phyloP scores from a whole-genome alignment of 192 early-diverging fungal genomes.

The Coemansia sp. region DNA sequence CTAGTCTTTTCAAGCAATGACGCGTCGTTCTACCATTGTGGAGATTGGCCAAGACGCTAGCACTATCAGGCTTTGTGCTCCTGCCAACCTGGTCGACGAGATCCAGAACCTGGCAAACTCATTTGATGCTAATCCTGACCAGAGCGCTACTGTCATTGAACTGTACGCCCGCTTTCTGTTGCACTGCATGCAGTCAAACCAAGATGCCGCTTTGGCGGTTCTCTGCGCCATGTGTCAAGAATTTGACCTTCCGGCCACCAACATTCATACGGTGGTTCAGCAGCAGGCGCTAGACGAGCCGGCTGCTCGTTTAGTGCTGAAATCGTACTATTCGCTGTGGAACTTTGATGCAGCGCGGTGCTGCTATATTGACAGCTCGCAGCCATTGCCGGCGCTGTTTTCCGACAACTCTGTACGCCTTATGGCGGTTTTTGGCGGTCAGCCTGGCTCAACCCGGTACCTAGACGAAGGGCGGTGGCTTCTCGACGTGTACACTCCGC shows the following conservation, averaged over 20 bases:
- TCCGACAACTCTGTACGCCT: slow-evolving; percentile 51
- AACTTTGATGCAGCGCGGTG: slow-evolving; percentile 46
- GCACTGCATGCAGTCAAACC: not conserved
- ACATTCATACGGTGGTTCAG: slow-evolving; percentile 8
- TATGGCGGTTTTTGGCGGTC: slow-evolving; percentile 90
- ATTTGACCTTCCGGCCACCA: not conserved
- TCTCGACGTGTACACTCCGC: slow-evolving; percentile 67
- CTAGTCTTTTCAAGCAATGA: no score
- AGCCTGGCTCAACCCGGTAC: slow-evolving; percentile 78
- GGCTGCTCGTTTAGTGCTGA: slow-evolving; percentile 8
- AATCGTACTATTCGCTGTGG: slow-evolving; percentile 19
- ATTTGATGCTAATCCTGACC: not conserved
- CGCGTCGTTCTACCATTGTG: no score
- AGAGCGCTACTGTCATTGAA: slow-evolving; percentile 5
- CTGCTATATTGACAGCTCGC: slow-evolving; percentile 47
- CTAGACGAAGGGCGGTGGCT: slow-evolving; percentile 75
- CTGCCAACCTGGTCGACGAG: not conserved
- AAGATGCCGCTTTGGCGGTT: not conserved
- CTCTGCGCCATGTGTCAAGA: not conserved
- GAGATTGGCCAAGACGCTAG: no score
- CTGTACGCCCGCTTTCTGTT: slow-evolving; percentile 14
- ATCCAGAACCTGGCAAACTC: not conserved
- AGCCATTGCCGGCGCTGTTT: slow-evolving; percentile 17
- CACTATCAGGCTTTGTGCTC: no score
- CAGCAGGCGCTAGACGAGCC: slow-evolving; percentile 5